Base-by-base conservation (phyloP, 768 basidiomycete species). In the Tephrocybe sp. region DNA sequence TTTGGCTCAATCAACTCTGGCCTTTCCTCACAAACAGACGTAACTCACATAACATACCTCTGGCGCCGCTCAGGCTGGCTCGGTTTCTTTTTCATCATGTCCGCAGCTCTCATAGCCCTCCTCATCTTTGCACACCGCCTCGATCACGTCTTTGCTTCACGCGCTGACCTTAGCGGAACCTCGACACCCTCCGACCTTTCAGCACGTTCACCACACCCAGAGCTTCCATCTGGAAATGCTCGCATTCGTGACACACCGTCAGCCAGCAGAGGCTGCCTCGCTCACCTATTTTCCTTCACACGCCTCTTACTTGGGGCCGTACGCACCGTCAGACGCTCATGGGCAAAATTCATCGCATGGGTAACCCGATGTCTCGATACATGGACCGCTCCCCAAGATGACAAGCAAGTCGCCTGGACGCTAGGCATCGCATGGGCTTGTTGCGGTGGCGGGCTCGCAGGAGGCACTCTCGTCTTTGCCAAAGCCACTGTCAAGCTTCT, bases 361-460 rank as follows among this genome's bases (percentile, higher is more conserved):
- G 61, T 87, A 29, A 77, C 75, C 21, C 79, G 83, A 53, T 74
- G 75, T 60, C 68, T 94, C 42, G 91, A 94, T 61, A 57, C 65
- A 1, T 88, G 88, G 85, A 86, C 86, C 7, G 84, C 80, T 23
- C 75, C 84, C 11, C 88, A 86, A 60, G 87, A 87, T 61, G 94
- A 98, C 61, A 87, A 80, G 57, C 84, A 84, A 46, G 73, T 98
- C 34, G 86, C 87, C 6, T 97, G 93, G 91, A 84, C 89, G 22
- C 75, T 94, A 38, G 94, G 94, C 12, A 91, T 98, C 42, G 86
- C 86, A 1, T 97, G 94, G 95, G 89, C 92, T 2, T 93, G 93
- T 54, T 84, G 84, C 47, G 94, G 94, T 27, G 94, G 94, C 11
- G 87, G 91, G 29, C 72, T 98, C 31, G 91, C 92, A 5, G 95